Evolutionary conservation across 192 early-diverging fungal genomes (phyloP), one percentile per base, ranked within the genome.

Genomic region (Allomyces arbusculus): DNA sequence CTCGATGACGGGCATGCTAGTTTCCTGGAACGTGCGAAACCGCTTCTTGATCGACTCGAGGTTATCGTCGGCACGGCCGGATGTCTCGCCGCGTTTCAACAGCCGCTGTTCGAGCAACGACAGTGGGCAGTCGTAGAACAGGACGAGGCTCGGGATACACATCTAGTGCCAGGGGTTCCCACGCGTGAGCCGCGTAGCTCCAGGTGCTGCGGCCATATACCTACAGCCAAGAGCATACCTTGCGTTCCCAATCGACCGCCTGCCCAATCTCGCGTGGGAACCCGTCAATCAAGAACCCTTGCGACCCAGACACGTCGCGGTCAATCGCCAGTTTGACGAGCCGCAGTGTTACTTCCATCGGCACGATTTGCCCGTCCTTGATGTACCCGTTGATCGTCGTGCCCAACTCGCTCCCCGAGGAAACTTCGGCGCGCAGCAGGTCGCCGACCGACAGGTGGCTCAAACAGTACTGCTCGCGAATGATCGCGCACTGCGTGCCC

Each of bases 81-180:
- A 71, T 12, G 75, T 84, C 66, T 80, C 79, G 3, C 78, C 80
- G 23, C 80, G 71, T 64, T 84, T 77, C n/a, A 84, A 22, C n/a
- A 84, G 66, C 20, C 82, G 73, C 23, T 11, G 20, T 65, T 82
- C 78, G 55, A 86, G 71, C 1, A 72, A 64, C 3, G 77, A 70
- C 28, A 75, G 66, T 14, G 84, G 74, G 65, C 83, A 83, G 24
- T 70, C 65, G 66, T 82, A 84, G 70, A 71, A 82, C 45, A 84
- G 72, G 23, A 77, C 75, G 63, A 78, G 71, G 16, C 67, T 74
- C 44, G 75, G 76, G 78, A 22, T 40, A 66, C 43, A 65, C 58
- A 69, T 58, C 63, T 28, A 28, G n/a, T 65, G 63, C 64, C 19
- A 43, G 8, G 22, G 22, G 16, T 26, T 63, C 61, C 63, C 28